phyloP scores from a whole-genome alignment of 345 rosid species.

The Eucalyptus marginata region DNA sequence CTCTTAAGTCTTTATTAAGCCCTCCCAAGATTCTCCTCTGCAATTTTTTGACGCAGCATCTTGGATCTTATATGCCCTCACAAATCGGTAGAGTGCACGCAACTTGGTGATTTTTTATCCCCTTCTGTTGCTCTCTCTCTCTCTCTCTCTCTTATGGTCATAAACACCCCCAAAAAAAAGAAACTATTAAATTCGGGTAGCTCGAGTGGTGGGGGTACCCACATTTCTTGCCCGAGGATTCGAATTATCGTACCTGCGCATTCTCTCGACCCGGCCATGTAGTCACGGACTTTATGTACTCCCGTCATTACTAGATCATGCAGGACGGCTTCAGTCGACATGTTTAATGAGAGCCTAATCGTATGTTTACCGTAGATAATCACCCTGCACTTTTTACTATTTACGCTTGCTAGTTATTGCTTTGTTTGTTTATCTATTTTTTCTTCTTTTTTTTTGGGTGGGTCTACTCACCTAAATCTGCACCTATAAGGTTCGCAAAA shows the following conservation, averaged over 20 bases:
- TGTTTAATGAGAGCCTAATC: background rate
- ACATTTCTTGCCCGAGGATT: background rate
- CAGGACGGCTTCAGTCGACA: background rate
- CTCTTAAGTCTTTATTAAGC: background rate
- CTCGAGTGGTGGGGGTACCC: too few relatives aligned
- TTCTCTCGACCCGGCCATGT: background rate
- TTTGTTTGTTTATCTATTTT: background rate
- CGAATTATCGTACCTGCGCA: background rate
- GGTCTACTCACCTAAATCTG: background rate
- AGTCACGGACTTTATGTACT: too few relatives aligned
- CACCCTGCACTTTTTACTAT: background rate
- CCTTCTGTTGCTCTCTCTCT: background rate
- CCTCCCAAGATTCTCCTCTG: background rate
- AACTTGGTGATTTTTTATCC: background rate
- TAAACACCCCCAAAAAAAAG: background rate
- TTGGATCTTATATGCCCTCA: background rate
- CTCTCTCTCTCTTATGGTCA: background rate
- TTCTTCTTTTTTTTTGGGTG: background rate
- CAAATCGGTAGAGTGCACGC: background rate
- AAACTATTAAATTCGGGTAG: background rate
- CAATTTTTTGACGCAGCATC: background rate
- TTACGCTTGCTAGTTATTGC: background rate
- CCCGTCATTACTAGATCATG: background rate
- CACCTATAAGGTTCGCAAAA: background rate
- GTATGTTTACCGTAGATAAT: background rate